phyloP scores from a whole-genome alignment of 139 green algal species.

The Chlamydomonas sp. region DNA sequence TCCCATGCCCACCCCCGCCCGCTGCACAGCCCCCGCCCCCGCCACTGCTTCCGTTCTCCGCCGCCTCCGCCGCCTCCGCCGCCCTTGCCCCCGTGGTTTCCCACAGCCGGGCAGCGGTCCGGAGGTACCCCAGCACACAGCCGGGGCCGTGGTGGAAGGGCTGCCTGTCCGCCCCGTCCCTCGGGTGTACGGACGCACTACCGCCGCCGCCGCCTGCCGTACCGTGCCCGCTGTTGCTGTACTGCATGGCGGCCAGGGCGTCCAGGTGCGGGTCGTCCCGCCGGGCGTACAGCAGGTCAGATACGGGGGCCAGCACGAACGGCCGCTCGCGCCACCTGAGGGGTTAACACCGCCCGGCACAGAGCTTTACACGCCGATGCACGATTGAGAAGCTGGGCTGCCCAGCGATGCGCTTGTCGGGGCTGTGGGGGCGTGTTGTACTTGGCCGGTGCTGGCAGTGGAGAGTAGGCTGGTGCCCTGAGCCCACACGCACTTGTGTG shows the following conservation, averaged over 20 bases:
- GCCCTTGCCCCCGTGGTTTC: no score
- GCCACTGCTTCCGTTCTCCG: neutral
- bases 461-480: no score
- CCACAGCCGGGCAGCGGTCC: neutral
- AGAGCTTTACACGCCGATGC: no score
- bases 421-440: no score
- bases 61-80: no score
- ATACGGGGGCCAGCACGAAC: constrained; percentile 91
- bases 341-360: neutral
- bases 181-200: no score
- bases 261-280: neutral
- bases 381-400: no score
- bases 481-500: no score
- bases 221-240: neutral
- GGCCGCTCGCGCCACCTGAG: constrained; percentile 80
- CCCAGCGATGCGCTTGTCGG: no score
- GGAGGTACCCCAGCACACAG: constrained; percentile 2
- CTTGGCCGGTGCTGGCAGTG: no score
- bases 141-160: neutral
- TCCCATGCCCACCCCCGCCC: neutral
- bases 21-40: neutral
- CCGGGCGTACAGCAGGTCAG: constrained; percentile 50
- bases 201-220: neutral
- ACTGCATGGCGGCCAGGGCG: neutral
- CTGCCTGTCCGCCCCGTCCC: no score